Evolutionary conservation across 441 rosid species (phyloP), one percentile per base, ranked within the genome.

Genomic region (Erodium moschatum): DNA sequence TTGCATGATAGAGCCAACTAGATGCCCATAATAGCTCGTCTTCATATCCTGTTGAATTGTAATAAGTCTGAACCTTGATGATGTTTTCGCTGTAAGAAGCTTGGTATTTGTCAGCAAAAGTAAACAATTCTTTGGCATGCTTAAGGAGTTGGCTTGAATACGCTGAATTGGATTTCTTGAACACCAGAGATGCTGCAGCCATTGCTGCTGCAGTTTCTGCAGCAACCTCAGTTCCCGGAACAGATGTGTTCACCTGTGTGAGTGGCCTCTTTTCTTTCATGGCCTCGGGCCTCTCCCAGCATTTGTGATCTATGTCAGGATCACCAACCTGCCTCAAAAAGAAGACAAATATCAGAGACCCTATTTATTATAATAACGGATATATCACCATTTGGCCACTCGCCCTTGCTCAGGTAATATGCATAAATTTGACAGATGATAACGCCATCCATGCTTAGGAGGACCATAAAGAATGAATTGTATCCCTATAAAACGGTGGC

Each of bases 11-110:
- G 20, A 91, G 85, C 97, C 99, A 91, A 61, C 86, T 81, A 66
- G 99, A 96, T n/a, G 92, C 96, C 99, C 97, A 94, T 48, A 91
- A 70, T 8, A 94, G 85, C 79, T 91, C 97, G 33, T 94, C 97
- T 4, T 85, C 92, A 63, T 74, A 94, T 8, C 97, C 97, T 0
- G 94, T 86, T 1, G 99, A 94, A 52, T 87, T 94, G 75, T 94
- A 91, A 76, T 52, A 91, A 16, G 56, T 68, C 70, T 82, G 85
- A 71, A 88, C 91, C 75, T 81, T 77, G 0, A 92, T 92, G 69
- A 89, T 82, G 81, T 72, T 91, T 24, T 76, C 69, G 72, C 97
- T 87, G 72, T 91, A 91, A 19, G 83, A 80, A 24, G 80, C 92
- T 80, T 79, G 78, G 35, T 86, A 29, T 19, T 67, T 74, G 42